Conservation (phyloP, 2,329 filamentous ascomycete species). For the Juglanconis oblonga region DNA sequence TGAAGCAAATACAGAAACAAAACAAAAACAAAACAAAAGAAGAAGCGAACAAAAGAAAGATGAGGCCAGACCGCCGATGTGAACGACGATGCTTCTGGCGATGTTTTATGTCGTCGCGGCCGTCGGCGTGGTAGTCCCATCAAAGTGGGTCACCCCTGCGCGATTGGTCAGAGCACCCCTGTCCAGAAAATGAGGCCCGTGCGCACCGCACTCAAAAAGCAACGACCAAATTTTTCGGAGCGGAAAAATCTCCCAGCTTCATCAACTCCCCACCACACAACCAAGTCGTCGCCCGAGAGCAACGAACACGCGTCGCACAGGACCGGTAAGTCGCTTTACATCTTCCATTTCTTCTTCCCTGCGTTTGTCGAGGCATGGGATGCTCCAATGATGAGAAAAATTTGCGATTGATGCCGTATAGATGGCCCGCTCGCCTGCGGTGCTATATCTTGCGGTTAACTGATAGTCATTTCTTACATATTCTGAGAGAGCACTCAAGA, state of each 20-base stretch:
- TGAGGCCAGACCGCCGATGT: no score
- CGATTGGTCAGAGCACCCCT: neutral
- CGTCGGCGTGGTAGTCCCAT: neutral
- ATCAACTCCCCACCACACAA: neutral
- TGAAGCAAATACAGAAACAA: no score
- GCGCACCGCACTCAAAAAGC: neutral
- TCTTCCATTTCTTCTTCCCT: neutral
- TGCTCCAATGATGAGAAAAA: constrained; percentile 80
- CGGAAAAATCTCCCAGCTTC: neutral
- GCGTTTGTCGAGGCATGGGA: neutral
- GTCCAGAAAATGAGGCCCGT: neutral
- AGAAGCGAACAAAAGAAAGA: no score
- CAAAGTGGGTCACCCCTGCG: neutral
- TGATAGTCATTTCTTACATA: constrained; percentile 99
- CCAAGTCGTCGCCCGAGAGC: neutral
- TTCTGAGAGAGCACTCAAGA: constrained; percentile 62
- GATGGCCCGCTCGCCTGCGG: constrained; percentile 91
- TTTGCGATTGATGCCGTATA: constrained; percentile 92
- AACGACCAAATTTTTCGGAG: neutral
- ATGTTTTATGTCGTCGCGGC: neutral
- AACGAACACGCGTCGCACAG: neutral
- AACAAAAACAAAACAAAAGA: no score
- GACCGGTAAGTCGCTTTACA: neutral
- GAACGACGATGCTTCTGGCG: no score
- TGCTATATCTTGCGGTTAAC: constrained; percentile 70